These are phyloP conservation scores for Talaromyces sp. DNA, from an alignment of 2,329 filamentous ascomycete species.

Conservation along the genomic window DNA sequence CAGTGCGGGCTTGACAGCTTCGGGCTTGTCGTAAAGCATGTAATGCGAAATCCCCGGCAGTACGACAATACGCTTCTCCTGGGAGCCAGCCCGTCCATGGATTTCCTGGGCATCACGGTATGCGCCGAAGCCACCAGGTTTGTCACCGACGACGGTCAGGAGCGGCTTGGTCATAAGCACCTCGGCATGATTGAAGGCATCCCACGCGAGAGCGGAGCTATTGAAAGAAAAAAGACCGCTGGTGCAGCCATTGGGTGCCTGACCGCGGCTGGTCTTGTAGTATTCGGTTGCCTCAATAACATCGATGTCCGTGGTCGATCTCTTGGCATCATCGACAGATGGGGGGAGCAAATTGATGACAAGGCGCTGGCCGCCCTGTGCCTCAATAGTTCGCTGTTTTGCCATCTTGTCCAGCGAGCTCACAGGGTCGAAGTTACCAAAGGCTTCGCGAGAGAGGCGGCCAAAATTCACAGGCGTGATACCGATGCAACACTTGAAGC, in stretches of 20 bases:
- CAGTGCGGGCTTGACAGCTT: neutral
- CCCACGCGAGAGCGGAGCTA: neutral
- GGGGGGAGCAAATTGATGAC: neutral
- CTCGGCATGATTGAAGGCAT: neutral
- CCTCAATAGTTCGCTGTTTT: neutral
- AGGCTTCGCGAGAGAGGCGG: neutral
- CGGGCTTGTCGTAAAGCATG: neutral
- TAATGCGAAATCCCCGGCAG: neutral
- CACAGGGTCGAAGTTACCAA: neutral
- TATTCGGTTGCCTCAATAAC: neutral
- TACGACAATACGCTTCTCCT: conserved; percentile 17
- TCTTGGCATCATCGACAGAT: neutral
- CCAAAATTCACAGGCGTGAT: conserved; percentile 23
- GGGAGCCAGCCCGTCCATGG: conserved; percentile 21
- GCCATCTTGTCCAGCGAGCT: neutral
- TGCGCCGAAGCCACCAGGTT: conserved; percentile 21
- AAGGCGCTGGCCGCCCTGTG: neutral
- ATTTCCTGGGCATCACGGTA: conserved; percentile 24
- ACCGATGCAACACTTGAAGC: conserved; percentile 22
- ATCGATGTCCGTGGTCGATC: neutral
- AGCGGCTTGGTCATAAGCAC: neutral
- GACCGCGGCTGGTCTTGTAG: neutral
- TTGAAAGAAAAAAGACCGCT: neutral
- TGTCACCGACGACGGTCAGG: conserved; percentile 15
- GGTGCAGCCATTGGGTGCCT: neutral